These are phyloP conservation scores for Senecio squalidus DNA, from an alignment of 140 eudicot genomes.

Conservation along the genomic window DNA sequence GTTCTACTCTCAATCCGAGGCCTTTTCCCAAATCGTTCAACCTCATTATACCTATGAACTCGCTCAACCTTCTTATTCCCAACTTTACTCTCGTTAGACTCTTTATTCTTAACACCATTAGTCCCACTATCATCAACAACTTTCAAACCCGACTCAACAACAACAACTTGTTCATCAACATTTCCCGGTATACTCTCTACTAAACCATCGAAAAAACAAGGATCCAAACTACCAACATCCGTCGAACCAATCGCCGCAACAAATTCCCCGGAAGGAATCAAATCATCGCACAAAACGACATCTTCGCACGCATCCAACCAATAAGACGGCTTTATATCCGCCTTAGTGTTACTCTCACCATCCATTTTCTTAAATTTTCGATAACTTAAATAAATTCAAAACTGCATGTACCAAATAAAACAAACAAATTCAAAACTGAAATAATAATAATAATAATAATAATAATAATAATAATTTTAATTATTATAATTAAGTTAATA, in stretches of 20 bases:
- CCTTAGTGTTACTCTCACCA: constrained; percentile 19
- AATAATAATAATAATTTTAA: no score
- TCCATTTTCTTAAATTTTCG: constrained; percentile 36
- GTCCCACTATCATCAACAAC: background rate
- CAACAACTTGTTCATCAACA: constrained; percentile 14
- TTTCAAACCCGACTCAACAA: no score
- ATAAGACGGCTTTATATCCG: constrained; percentile 49
- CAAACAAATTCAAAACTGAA: constrained; percentile 13
- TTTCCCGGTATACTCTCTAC: constrained; percentile 51
- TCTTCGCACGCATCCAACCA: constrained; percentile 98
- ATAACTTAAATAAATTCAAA: background rate
- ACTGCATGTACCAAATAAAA: background rate
- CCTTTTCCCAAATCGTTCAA: constrained; percentile 37
- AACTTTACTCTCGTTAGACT: background rate
- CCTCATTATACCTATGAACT: constrained; percentile 2
- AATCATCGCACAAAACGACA: constrained; percentile 58
- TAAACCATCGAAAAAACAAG: constrained; percentile 65
- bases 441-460: no score
- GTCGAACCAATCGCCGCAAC: constrained; percentile 5
- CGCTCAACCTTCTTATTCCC: background rate
- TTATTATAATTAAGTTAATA: no score
- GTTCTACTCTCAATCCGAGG: constrained; percentile 45
- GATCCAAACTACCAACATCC: constrained; percentile 34
- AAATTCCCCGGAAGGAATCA: constrained; percentile 28
- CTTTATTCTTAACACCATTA: background rate